Evolutionary conservation across 352 stramenopile genomes (phyloP), one percentile per base, ranked within the genome.

Genomic region (Globisporangium mamillatum): DNA sequence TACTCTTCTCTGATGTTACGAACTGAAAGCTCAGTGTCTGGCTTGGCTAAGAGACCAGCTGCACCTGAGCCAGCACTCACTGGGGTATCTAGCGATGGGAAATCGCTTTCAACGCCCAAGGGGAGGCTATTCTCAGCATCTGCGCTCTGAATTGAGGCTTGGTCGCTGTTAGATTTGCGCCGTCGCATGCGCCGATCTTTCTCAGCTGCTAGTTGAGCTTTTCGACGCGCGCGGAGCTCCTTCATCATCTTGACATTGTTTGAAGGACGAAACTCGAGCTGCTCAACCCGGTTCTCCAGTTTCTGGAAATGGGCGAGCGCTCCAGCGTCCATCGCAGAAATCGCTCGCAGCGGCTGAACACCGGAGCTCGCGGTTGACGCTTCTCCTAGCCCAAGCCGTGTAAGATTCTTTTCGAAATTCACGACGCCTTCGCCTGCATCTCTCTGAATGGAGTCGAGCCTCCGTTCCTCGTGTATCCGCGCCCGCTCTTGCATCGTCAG

Each of bases 181-280:
- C 81, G 72, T 32, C 83, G 75, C 63, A 84, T 73, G 12, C 80
- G 73, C 4, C 83, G 78, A 60, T 93, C 85, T 25, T 90, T 90
- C 59, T 92, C 83, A 22, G 81, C 83, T 58, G 76, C 81, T 1
- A 91, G 64, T 55, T 93, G 85, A 16, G 81, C 76, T 66, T 89
- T 86, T 9, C 83, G 77, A n/a, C 82, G 73, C 55, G 83, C 81
- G 25, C 82, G 82, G 0, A 93, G 72, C 38, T 93, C 85, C 68
- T 91, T 92, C 85, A 93, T 92, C 85, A 93, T 93, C 66, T 92
- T 82, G 22, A 92, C 55, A 56, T 93, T 93, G 67, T 86, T 92
- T 2, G 85, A 89, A 12, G 83, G 85, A 0, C 85, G 75, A 59
- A 93, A 92, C n/a, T 83, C 71, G 57, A 89, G 72, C 50, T 78